Percentiles rank a stretch among this genome's conserved stretches.
phyloP scores from a whole-genome alignment of 352 stramenopile species.

The Phytophthora fragariae region DNA sequence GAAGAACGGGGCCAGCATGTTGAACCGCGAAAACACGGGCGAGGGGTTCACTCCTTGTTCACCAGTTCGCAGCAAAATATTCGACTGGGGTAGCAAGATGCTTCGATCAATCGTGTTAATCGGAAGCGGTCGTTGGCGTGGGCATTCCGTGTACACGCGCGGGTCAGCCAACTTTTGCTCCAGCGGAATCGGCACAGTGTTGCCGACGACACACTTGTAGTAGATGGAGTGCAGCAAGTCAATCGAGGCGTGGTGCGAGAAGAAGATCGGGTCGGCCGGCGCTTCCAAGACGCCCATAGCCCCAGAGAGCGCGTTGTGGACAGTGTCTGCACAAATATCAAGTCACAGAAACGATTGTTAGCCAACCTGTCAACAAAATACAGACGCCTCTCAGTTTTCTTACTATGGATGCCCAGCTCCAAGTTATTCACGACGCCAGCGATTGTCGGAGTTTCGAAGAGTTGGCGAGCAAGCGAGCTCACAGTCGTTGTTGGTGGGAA shows the following conservation, averaged over 20 bases:
- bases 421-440: conserved; percentile 67
- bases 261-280: conserved; percentile 88
- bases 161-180: conserved; percentile 67
- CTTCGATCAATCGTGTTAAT: conserved; percentile 50
- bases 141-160: conserved; percentile 66
- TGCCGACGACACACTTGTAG: conserved; percentile 82
- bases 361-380: not conserved
- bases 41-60: conserved; percentile 44
- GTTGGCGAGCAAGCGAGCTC: conserved; percentile 78
- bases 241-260: conserved; percentile 84
- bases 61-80: conserved; percentile 58
- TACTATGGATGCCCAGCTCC: conserved; percentile 83
- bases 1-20: conserved; percentile 67
- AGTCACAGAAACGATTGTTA: conserved; percentile 16
- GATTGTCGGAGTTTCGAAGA: conserved; percentile 77
- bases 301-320: conserved; percentile 76
- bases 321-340: conserved; percentile 62
- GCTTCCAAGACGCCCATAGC: conserved; percentile 80
- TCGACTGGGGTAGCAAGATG: conserved; percentile 69
- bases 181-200: conserved; percentile 58
- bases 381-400: conserved; percentile 16
- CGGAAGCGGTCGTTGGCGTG: conserved; percentile 46
- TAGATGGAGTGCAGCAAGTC: conserved; percentile 89
- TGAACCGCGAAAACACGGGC: conserved; percentile 66
- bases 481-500: conserved; percentile 79